These are phyloP conservation scores for Apiospora pterosperma DNA, from an alignment of 2,329 filamentous ascomycete species.

Conservation along the genomic window DNA sequence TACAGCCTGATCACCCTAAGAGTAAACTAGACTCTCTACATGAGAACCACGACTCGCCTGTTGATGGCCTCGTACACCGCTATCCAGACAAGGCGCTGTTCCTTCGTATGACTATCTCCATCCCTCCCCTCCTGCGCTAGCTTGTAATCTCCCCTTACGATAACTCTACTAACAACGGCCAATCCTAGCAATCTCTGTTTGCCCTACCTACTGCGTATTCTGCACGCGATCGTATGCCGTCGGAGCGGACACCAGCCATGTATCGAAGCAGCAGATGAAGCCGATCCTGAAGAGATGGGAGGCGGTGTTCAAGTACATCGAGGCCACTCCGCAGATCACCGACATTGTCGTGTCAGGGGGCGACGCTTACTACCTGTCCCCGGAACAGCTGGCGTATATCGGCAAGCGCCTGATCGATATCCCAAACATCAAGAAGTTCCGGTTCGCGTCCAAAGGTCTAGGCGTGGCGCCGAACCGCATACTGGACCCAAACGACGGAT, in stretches of 20 bases:
- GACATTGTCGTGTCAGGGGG: slow-evolving; percentile 63
- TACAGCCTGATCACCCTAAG: slow-evolving; percentile 51
- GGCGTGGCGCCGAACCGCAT: slow-evolving; percentile 56
- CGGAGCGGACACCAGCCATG: slow-evolving; percentile 49
- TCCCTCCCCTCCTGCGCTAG: neutral
- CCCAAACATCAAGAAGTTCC: slow-evolving; percentile 55
- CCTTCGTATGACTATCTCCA: slow-evolving; percentile 42
- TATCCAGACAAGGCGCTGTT: slow-evolving; percentile 63
- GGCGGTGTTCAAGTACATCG: slow-evolving; percentile 55
- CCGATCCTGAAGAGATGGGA: slow-evolving; percentile 46
- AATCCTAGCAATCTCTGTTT: slow-evolving; percentile 53
- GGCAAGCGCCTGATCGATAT: slow-evolving; percentile 54
- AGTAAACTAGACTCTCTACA: slow-evolving; percentile 56
- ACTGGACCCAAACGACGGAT: slow-evolving; percentile 47
- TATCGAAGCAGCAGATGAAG: slow-evolving; percentile 39
- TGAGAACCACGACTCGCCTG: slow-evolving; percentile 53
- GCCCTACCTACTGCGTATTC: slow-evolving; percentile 60
- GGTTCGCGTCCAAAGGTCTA: slow-evolving; percentile 60
- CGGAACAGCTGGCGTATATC: slow-evolving; percentile 49
- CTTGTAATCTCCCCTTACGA: neutral
- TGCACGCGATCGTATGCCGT: slow-evolving; percentile 61
- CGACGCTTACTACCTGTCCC: slow-evolving; percentile 55
- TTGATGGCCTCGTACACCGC: slow-evolving; percentile 57
- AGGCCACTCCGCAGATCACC: slow-evolving; percentile 41
- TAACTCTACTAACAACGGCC: slow-evolving; percentile 14